Evolutionary conservation across 2,329 filamentous ascomycete genomes (phyloP), one percentile per base, ranked within the genome.

Genomic region (Exophiala viscosa): DNA sequence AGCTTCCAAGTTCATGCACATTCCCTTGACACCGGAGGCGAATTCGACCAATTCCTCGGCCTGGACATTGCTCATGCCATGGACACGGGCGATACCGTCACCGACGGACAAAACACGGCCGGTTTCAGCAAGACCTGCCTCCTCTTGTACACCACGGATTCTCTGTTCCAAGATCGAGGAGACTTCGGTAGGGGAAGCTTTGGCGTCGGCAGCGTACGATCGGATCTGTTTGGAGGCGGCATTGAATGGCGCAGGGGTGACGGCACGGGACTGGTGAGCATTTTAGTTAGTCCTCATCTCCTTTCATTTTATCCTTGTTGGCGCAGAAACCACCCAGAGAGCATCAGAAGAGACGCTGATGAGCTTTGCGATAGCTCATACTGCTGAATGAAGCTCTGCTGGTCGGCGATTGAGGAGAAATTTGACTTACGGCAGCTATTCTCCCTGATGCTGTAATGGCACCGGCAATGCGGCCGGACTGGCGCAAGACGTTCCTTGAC

Each of bases 1-100:
- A 77, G 93, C 93, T 82, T 99, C 93, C 79, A 99, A 86, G 88
- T 99, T 99, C 92, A 99, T 97, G 89, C 92, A 97, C 93, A 99
- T 99, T 77, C 93, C 93, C 87, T 97, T 97, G 79, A 97, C 93
- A 77, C 93, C 93, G 65, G 93, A 99, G 70, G 93, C 90, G 82
- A 99, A 99, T 91, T 99, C 93, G 74, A 99, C 93, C 75, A 99
- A 88, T 84, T 99, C 93, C 81, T 99, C 93, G 69, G 93, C 92
- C 84, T 99, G 93, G 80, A 99, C 93, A 76, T 99, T 99, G 88
- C 85, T 89, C 90, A 99, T 91, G 74, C 93, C 93, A 79, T 99
- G 91, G 68, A 99, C 92, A 91, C 93, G 92, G 75, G 93, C 93
- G 73, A 99, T 99, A 95, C 93, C 93, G 82, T 99, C 93, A 93